Percentiles rank a stretch among this genome's conserved stretches.
These are phyloP conservation scores for Russula compacta DNA, from an alignment of 768 basidiomycete species.

Conservation along the genomic window DNA sequence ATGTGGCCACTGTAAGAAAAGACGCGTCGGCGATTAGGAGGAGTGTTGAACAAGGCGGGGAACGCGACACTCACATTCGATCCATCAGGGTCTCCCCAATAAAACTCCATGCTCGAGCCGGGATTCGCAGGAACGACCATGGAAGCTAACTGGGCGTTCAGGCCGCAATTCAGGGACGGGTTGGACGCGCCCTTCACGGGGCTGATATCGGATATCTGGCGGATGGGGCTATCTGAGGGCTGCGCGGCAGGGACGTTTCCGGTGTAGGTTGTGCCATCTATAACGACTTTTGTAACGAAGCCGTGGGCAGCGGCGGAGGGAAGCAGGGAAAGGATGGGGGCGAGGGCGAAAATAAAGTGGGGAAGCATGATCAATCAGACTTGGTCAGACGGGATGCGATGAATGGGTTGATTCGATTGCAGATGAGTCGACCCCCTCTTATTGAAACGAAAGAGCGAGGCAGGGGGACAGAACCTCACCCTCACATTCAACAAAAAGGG, in stretches of 20 bases:
- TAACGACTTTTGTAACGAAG: constrained; percentile 4
- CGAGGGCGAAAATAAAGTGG: neutral
- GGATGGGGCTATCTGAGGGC: constrained; percentile 25
- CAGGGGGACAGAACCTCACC: too few relatives aligned
- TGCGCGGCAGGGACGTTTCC: constrained; percentile 13
- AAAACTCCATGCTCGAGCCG: constrained; percentile 41
- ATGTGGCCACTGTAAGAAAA: constrained; percentile 38
- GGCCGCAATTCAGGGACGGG: constrained; percentile 48
- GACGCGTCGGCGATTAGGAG: neutral
- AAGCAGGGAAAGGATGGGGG: constrained; percentile 21
- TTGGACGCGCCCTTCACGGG: constrained; percentile 49
- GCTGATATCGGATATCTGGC: constrained; percentile 31
- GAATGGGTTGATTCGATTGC: too few relatives aligned
- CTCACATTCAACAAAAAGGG: too few relatives aligned
- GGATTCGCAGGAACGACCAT: constrained; percentile 46
- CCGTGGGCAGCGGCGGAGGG: constrained; percentile 16
- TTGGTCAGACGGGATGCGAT: too few relatives aligned
- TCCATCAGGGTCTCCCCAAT: constrained; percentile 40
- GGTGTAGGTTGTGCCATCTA: constrained; percentile 13
- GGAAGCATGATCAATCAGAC: neutral
- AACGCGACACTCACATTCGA: constrained; percentile 21
- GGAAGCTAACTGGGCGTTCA: constrained; percentile 37
- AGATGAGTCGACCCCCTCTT: too few relatives aligned
- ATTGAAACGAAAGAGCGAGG: too few relatives aligned
- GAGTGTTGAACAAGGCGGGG: neutral